A percentile compares a stretch with the other conserved stretches of the same genome.
These are phyloP conservation scores for Geosmithia flava DNA, from an alignment of 2,329 filamentous ascomycete genomes.

Conservation along the genomic window DNA sequence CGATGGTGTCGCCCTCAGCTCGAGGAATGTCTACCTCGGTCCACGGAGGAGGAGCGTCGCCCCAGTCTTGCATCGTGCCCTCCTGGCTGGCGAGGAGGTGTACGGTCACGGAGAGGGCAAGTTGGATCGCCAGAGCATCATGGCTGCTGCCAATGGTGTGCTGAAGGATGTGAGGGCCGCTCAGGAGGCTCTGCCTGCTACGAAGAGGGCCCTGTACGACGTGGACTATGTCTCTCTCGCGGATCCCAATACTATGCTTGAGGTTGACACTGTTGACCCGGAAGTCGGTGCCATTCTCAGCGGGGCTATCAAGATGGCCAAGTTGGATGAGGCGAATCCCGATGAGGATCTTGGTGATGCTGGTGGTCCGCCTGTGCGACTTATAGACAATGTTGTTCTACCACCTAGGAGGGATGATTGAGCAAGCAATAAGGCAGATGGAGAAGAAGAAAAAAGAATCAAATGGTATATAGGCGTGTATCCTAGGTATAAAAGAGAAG, in stretches of 20 bases:
- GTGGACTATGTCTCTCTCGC: slow-evolving; percentile 89
- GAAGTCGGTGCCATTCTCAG: slow-evolving; percentile 71
- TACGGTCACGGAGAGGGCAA: slow-evolving; percentile 38
- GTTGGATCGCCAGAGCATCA: slow-evolving; percentile 50
- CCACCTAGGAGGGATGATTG: slow-evolving; percentile 19
- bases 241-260: slow-evolving; percentile 72
- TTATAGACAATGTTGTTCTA: slow-evolving; percentile 90
- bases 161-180: slow-evolving; percentile 39
- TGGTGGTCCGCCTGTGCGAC: slow-evolving; percentile 62
- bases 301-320: slow-evolving; percentile 80
- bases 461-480: neutral
- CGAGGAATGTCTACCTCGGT: slow-evolving; percentile 87
- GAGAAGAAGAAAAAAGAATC: neutral
- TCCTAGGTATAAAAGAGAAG: neutral
- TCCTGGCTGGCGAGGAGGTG: slow-evolving; percentile 56
- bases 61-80: slow-evolving; percentile 56
- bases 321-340: slow-evolving; percentile 55
- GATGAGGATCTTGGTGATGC: slow-evolving; percentile 66
- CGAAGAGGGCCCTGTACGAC: slow-evolving; percentile 59
- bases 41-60: slow-evolving; percentile 58
- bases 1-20: slow-evolving; percentile 88
- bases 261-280: slow-evolving; percentile 60
- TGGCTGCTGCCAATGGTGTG: slow-evolving; percentile 57
- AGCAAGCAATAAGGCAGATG: slow-evolving; percentile 5
- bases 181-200: slow-evolving; percentile 48